Base-by-base conservation (phyloP, 768 basidiomycete genomes). In the Leccinum olivaceopallidum region DNA sequence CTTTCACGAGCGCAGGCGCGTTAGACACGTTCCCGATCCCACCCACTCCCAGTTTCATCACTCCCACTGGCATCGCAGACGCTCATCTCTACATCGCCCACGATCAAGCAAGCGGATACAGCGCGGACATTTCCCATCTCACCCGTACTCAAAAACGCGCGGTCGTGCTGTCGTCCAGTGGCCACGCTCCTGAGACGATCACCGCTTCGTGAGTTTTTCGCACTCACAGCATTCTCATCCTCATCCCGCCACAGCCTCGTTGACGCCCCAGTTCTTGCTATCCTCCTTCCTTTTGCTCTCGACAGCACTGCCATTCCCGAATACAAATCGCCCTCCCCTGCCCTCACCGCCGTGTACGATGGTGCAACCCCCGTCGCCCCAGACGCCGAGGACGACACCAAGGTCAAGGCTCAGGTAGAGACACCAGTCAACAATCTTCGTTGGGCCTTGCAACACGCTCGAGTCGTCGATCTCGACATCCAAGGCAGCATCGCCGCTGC, bases 391-490 rank as follows among this genome's bases (percentile, higher is more conserved):
- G 68, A 62, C 4, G 65, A 62, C 1, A n/a, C 48, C 57, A 60
- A 57, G 42, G 63, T 56, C 47, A 56, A 61, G 22, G 28, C 52
- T 9, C 68, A 65, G 16, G 78, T 77, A 16, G 71, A 77, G 57
- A 71, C 76, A 44, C 80, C 81, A 1, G 78, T 85, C 53, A 79
- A 79, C 20, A 86, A 82, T 54, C 75, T 94, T 48, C 75, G 75
- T 62, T 88, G 87, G 85, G 90, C 89, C 2, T 75, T 94, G 10
- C 76, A 82, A 52, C 79, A 80, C 53, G 86, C 83, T 47, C 79
- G 80, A 56, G 82, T 84, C 18, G 82, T 94, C 26, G 90, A 93
- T 67, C 82, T 94, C 62, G 85, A 90, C 66, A 79, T 93, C 53
- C 79, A 82, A 61, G 78, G 79, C 30, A 78, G 80, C 52, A 76